These are phyloP conservation scores for Laburnicola sp. DNA, from an alignment of 2,329 filamentous ascomycete genomes.

Conservation along the genomic window DNA sequence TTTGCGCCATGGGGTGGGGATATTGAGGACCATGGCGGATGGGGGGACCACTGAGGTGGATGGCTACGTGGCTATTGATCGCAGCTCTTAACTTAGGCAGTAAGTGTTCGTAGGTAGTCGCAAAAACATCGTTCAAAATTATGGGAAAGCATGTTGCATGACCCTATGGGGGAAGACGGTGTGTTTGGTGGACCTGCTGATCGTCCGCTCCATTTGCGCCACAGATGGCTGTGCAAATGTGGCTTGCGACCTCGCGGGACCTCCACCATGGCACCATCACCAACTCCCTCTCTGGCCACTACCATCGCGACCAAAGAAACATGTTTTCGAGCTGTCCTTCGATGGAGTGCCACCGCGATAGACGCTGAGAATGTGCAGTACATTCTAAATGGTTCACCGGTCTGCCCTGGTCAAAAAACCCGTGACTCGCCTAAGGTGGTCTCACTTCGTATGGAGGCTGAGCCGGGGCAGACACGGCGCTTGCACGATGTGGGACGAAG, in stretches of 20 bases:
- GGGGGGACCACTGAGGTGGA: conserved; percentile 1
- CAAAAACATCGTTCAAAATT: not conserved
- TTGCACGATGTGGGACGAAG: conserved; percentile 15
- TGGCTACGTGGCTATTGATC: no score
- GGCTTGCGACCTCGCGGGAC: not conserved
- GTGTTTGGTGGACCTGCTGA: not conserved
- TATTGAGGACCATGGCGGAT: conserved; percentile 34
- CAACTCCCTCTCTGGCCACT: not conserved
- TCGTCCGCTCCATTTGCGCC: not conserved
- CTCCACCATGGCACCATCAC: not conserved
- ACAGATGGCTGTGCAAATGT: not conserved
- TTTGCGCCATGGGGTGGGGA: conserved; percentile 31
- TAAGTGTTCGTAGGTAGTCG: not conserved
- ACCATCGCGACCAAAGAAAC: not conserved
- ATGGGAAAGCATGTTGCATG: not conserved
- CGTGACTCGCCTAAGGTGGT: conserved; percentile 22
- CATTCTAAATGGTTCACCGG: not conserved
- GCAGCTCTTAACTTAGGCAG: no score
- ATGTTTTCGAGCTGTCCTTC: no score
- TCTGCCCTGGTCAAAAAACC: not conserved
- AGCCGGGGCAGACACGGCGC: conserved; percentile 25
- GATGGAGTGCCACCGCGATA: no score
- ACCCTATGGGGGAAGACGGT: not conserved
- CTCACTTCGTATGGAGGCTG: conserved; percentile 33
- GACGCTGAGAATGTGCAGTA: not conserved